Base-by-base conservation (phyloP, 176 grass and related monocot genomes). In the Musa beccarii region DNA sequence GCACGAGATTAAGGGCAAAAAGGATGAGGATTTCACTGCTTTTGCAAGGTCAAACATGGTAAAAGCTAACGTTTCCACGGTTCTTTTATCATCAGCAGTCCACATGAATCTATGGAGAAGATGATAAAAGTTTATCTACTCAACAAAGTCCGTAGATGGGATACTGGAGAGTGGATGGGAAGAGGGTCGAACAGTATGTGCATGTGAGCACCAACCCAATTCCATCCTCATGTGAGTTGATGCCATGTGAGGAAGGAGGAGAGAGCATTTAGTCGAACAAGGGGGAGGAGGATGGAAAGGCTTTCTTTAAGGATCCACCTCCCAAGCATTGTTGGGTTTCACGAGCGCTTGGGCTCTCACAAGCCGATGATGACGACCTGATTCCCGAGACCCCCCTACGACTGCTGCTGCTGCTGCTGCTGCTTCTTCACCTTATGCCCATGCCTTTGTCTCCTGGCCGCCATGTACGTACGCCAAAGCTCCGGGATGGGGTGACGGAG, bases 311-410 rank as follows among this genome's bases (percentile, higher is more conserved):
- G 84, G 79, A 80, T 78, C 81, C 90, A 89, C 90, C 86, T 92
- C 90, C 68, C 86, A 84, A 81, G 10, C 86, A 92, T 92, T 92
- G 74, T 86, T 86, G 63, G 69, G 63, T 78, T 76, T 92, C 90
- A 92, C 90, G 90, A 63, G 79, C 63, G 17, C 79, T 25, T 71
- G 50, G 52, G 17, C 74, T 92, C 21, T 71, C 59, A 65, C 61
- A 52, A 26, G 59, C 66, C 52, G 56, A 9, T 24, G 75, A 53
- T 66, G 75, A 77, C 10, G 75, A 77, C 10, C 21, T 53, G 56
- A 10, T 63, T 59, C 14, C 28, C 11, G 56, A 49, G 26, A 62
- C 13, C 74, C 17, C 21, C 68, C 9, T 15, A 8, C 51, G 21
- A 16, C 13, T 34, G 14, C 49, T 21, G 50, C 10, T 26, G 14